These are phyloP conservation scores for Plasmopara halstedii DNA, from an alignment of 352 stramenopile species.

Conservation along the genomic window DNA sequence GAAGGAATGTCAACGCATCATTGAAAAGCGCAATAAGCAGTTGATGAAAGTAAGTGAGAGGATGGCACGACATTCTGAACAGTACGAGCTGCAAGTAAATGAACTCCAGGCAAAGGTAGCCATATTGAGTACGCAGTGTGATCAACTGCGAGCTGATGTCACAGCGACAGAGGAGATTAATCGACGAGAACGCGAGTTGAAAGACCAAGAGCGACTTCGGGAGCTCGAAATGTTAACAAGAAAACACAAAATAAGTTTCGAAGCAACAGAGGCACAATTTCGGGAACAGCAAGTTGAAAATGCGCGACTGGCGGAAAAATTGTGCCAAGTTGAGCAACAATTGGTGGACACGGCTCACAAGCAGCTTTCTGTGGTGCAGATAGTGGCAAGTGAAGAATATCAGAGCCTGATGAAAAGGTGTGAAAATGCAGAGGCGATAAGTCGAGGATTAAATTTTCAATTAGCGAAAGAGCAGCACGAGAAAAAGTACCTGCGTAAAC, in stretches of 20 bases:
- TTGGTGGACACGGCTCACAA: conserved; percentile 10
- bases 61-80: conserved; percentile 53
- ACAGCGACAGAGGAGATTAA: conserved; percentile 13
- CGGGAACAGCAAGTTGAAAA: conserved; percentile 19
- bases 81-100: conserved; percentile 38
- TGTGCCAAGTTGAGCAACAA: conserved; percentile 36
- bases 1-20: conserved; percentile 73
- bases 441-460: conserved; percentile 57
- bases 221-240: conserved; percentile 26
- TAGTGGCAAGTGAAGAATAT: conserved; percentile 45
- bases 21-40: conserved; percentile 84
- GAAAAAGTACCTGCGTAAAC: conserved; percentile 68
- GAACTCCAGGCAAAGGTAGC: conserved; percentile 39
- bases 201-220: conserved; percentile 28
- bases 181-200: conserved; percentile 28
- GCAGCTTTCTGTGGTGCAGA: conserved; percentile 18
- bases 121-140: conserved; percentile 27
- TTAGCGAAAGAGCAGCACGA: conserved; percentile 68
- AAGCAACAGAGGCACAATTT: conserved; percentile 10
- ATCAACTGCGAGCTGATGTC: conserved; percentile 27
- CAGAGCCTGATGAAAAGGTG: conserved; percentile 44
- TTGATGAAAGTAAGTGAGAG: conserved; percentile 76
- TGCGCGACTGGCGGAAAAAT: conserved; percentile 25
- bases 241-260: conserved; percentile 19
- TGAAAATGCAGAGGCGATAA: conserved; percentile 63